A percentile compares a stretch with the other conserved stretches of the same genome.
Evolutionary conservation across 331 rosid species (phyloP).

Genomic region (Malus hybrid): DNA sequence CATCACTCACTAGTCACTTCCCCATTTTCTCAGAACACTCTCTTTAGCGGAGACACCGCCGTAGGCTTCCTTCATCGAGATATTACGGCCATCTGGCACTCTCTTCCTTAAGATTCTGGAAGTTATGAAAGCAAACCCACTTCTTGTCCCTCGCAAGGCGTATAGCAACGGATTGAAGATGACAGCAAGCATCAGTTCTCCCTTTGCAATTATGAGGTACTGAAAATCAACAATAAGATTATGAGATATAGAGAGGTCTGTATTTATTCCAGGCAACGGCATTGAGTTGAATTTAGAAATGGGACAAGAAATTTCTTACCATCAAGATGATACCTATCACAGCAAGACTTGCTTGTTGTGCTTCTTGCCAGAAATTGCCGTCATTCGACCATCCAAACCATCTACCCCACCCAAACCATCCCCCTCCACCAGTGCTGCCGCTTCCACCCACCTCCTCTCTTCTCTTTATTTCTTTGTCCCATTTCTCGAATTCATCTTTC

Average conservation of each 20-base stretch:
- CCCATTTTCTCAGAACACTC: slow-evolving; percentile 75
- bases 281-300: neutral
- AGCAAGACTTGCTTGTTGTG: slow-evolving; percentile 65
- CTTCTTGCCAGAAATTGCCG: slow-evolving; percentile 87
- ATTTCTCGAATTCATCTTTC: slow-evolving; percentile 79
- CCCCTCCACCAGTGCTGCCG: slow-evolving; percentile 66
- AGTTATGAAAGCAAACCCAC: slow-evolving; percentile 46
- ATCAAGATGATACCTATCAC: slow-evolving; percentile 54
- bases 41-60: slow-evolving; percentile 59
- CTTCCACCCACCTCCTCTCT: slow-evolving; percentile 91
- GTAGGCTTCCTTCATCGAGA: slow-evolving; percentile 37
- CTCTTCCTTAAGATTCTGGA: slow-evolving; percentile 41
- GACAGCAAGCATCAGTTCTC: slow-evolving; percentile 79
- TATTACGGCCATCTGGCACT: slow-evolving; percentile 16
- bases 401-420: slow-evolving; percentile 88
- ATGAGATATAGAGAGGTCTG: neutral
- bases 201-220: slow-evolving; percentile 76
- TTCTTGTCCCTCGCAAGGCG: slow-evolving; percentile 75
- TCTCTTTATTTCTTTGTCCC: slow-evolving; percentile 80
- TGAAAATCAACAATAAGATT: slow-evolving; percentile 17
- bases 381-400: slow-evolving; percentile 85
- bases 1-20: slow-evolving; percentile 42
- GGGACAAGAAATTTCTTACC: slow-evolving; percentile 37
- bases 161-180: slow-evolving; percentile 72
- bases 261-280: neutral